A percentile compares a stretch with the other conserved stretches of the same genome.
Evolutionary conservation across 2,329 filamentous ascomycete species (phyloP).

Genomic region (Pyrenophora teres): DNA sequence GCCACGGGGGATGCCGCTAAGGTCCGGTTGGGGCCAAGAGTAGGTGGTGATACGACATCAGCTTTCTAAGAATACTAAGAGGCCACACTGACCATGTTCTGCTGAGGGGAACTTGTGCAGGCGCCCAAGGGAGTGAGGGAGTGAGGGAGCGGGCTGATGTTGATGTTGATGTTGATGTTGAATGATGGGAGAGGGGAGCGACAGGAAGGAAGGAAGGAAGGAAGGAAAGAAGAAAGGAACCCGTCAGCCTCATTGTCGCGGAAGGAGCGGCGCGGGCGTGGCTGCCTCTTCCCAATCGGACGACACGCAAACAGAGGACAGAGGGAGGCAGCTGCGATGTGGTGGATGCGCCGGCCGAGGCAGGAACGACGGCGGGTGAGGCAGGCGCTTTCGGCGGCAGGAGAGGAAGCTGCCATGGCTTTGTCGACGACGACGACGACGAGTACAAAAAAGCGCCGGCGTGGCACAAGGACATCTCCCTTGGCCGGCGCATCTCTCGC

Average conservation of each 20-base stretch:
- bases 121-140: constrained; percentile 14
- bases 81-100: constrained; percentile 16
- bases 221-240: not conserved
- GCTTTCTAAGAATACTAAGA: constrained; percentile 45
- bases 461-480: constrained; percentile 27
- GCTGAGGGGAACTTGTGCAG: constrained; percentile 17
- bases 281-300: constrained; percentile 20
- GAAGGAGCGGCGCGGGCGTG: constrained; percentile 11
- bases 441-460: constrained; percentile 22
- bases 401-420: constrained; percentile 8
- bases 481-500: constrained; percentile 19
- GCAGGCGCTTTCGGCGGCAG: constrained; percentile 11
- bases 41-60: constrained; percentile 37
- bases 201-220: not conserved
- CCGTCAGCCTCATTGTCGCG: no score
- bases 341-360: constrained; percentile 10
- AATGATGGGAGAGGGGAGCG: not conserved
- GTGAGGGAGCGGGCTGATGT: not conserved
- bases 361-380: constrained; percentile 23
- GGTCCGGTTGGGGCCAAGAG: constrained; percentile 28
- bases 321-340: constrained; percentile 14
- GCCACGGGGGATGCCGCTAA: constrained; percentile 38
- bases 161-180: not conserved
- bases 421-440: constrained; percentile 1
- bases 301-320: constrained; percentile 27